phyloP scores from a whole-genome alignment of 257 asterid species.

The Nicotiana benthamiana region DNA sequence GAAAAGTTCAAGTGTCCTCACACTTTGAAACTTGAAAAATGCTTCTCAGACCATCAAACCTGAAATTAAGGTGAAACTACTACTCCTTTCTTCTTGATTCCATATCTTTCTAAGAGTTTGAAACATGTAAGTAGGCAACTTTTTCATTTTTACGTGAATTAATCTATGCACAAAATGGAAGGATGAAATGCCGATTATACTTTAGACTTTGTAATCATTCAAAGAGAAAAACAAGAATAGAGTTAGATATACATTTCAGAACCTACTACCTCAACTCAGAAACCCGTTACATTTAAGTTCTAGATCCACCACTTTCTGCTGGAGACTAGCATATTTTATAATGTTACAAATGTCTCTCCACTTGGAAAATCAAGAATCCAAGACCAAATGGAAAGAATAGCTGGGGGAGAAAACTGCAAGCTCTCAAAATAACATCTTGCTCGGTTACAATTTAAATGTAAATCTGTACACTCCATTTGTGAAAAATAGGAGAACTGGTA shows the following conservation, averaged over 20 bases:
- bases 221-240: background rate
- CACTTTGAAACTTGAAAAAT: no score
- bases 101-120: no score
- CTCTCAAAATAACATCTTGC: background rate
- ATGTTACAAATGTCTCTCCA: background rate
- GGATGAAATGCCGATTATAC: no score
- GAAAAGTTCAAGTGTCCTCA: no score
- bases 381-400: background rate
- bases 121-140: no score
- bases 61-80: no score
- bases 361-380: background rate
- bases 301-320: background rate
- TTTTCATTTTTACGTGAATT: no score
- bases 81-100: no score
- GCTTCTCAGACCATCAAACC: no score
- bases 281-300: background rate
- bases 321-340: background rate
- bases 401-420: background rate
- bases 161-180: no score
- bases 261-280: background rate
- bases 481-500: background rate
- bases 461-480: constrained; percentile 8
- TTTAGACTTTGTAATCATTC: no score
- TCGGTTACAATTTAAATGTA: background rate
- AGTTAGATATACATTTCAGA: background rate